phyloP scores from a whole-genome alignment of 2,329 filamentous ascomycete genomes.

The Apiospora phragmitis region DNA sequence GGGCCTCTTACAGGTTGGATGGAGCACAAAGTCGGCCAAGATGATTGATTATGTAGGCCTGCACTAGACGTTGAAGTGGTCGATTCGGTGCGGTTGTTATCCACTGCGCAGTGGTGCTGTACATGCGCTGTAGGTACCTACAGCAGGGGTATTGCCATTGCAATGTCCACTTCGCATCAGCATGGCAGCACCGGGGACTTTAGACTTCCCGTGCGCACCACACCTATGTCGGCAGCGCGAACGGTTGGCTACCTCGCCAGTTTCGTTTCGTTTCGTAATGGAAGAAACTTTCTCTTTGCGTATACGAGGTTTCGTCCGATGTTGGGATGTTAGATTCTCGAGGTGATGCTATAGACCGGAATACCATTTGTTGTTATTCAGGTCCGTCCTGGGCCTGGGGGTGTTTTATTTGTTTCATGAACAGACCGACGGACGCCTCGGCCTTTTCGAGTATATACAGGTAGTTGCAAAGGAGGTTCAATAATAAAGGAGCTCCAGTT shows the following conservation, averaged over 20 bases:
- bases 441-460: conserved; percentile 1
- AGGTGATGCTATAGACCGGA: conserved; percentile 4
- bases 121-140: not conserved
- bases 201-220: conserved; percentile 1
- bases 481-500: conserved; percentile 4
- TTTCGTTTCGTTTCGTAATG: not conserved
- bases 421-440: conserved; percentile 5
- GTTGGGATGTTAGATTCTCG: not conserved
- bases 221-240: not conserved
- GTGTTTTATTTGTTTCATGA: not conserved
- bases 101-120: not conserved
- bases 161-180: conserved; percentile 6
- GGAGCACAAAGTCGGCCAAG: not conserved
- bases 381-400: not conserved
- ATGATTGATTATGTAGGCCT: conserved; percentile 4
- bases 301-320: conserved; percentile 7
- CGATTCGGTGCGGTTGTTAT: not conserved
- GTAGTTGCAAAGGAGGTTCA: not conserved
- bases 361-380: not conserved
- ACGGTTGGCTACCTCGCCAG: not conserved
- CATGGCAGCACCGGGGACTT: not conserved
- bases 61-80: conserved; percentile 5
- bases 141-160: not conserved
- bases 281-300: not conserved
- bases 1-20: conserved; percentile 1